Percentiles rank a stretch among this genome's conserved stretches.
These are phyloP conservation scores for Coniochaeta sp. DNA, from an alignment of 2,329 filamentous ascomycete species.

Conservation along the genomic window DNA sequence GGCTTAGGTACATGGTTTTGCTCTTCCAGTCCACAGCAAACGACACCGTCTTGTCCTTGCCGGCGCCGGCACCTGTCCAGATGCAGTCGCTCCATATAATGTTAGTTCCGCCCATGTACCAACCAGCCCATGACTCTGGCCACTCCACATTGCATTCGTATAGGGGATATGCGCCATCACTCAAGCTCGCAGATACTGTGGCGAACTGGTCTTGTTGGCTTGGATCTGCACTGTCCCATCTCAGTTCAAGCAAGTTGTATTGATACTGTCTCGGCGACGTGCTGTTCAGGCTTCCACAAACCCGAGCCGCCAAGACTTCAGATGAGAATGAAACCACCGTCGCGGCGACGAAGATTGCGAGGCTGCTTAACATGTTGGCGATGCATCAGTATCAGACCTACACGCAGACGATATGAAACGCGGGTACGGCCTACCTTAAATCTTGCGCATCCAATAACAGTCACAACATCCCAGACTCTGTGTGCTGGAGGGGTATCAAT, in stretches of 20 bases:
- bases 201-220: slow-evolving; percentile 11
- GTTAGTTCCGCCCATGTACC: slow-evolving; percentile 17
- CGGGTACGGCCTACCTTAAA: not conserved
- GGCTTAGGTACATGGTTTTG: slow-evolving; percentile 22
- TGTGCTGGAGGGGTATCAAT: not conserved
- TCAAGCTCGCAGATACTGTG: slow-evolving; percentile 20
- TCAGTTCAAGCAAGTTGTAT: slow-evolving; percentile 19
- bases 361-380: not conserved
- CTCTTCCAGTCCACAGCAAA: slow-evolving; percentile 26
- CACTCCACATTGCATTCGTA: slow-evolving; percentile 27
- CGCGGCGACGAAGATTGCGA: slow-evolving; percentile 4
- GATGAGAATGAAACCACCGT: slow-evolving; percentile 5
- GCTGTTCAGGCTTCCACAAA: slow-evolving; percentile 11
- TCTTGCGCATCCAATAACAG: not conserved
- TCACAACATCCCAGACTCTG: not conserved
- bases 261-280: slow-evolving; percentile 11
- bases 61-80: slow-evolving; percentile 22
- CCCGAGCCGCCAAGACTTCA: slow-evolving; percentile 14
- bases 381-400: not conserved
- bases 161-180: slow-evolving; percentile 16
- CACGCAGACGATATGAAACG: not conserved
- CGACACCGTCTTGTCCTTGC: slow-evolving; percentile 21
- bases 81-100: slow-evolving; percentile 29
- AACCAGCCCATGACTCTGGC: slow-evolving; percentile 24
- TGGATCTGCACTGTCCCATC: slow-evolving; percentile 20